Evolutionary conservation across 2,329 filamentous ascomycete species (phyloP).

Genomic region (Pseudofabraea citricarpa): DNA sequence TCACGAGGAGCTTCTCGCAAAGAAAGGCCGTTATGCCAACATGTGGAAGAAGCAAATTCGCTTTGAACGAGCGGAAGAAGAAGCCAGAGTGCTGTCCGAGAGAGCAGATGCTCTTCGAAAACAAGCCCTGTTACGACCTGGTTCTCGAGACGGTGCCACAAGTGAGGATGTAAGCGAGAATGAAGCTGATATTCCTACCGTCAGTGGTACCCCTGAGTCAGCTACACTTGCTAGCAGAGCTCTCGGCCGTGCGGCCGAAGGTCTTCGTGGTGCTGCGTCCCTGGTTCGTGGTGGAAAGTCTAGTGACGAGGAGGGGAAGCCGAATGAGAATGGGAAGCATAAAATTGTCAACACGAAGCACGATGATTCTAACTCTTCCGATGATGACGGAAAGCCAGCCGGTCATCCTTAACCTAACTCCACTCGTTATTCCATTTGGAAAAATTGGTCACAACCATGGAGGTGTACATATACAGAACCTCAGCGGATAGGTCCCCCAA

Average conservation of each 20-base stretch:
- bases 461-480: no score
- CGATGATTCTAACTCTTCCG: constrained; percentile 1
- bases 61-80: constrained; percentile 64
- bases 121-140: constrained; percentile 21
- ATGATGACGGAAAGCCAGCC: constrained; percentile 1
- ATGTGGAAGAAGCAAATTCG: constrained; percentile 91
- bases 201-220: constrained; percentile 8
- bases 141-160: constrained; percentile 1
- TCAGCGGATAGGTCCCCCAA: no score
- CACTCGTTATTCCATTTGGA: no score
- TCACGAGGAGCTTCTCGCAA: constrained; percentile 68
- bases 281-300: constrained; percentile 3
- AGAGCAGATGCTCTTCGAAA: constrained; percentile 25
- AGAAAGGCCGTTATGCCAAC: constrained; percentile 67
- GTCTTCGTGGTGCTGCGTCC: constrained; percentile 8
- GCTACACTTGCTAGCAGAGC: constrained; percentile 13
- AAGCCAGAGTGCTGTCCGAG: constrained; percentile 36
- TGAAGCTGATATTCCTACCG: constrained; percentile 18
- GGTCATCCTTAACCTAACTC: constrained; percentile 2
- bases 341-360: neutral
- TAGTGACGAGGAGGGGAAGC: constrained; percentile 12
- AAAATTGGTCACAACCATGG: no score
- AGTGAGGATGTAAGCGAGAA: constrained; percentile 25
- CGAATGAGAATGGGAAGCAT: neutral
- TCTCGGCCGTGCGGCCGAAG: constrained; percentile 10